A percentile compares a stretch with the other conserved stretches of the same genome.
Conservation (phyloP, 257 asterid genomes). For the Gynochthodes officinalis region DNA sequence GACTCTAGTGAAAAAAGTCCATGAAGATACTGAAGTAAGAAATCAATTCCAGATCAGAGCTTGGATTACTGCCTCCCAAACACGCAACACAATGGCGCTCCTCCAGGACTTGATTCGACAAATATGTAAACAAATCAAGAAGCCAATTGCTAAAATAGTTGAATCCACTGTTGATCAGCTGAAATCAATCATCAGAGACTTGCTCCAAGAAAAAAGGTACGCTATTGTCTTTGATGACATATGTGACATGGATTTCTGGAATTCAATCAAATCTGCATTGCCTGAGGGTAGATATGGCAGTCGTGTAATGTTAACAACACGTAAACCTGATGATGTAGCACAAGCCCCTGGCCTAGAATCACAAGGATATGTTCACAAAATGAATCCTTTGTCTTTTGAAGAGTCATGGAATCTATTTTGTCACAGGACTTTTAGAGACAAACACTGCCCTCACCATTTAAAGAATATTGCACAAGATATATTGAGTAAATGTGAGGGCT, state of each 20-base stretch:
- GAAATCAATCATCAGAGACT: conserved; percentile 1
- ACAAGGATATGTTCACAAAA: conserved; percentile 8
- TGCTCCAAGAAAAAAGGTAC: conserved; percentile 13
- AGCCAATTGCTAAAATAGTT: neutral
- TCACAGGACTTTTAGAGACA: neutral
- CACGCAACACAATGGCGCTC: conserved; percentile 4
- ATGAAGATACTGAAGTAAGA: conserved; percentile 17
- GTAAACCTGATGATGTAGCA: conserved; percentile 12
- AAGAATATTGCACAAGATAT: conserved; percentile 9
- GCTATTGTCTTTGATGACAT: conserved; percentile 30
- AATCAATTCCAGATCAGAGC: conserved; percentile 15
- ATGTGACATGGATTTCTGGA: conserved; percentile 18
- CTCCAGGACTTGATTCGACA: conserved; percentile 15
- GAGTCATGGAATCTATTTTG: conserved; percentile 22
- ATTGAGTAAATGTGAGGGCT: conserved; percentile 23
- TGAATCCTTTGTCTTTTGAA: conserved; percentile 20
- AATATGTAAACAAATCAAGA: neutral
- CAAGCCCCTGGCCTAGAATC: conserved; percentile 8
- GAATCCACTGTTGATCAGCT: conserved; percentile 6
- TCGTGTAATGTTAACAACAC: conserved; percentile 25
- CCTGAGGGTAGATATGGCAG: conserved; percentile 20
- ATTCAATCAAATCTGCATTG: conserved; percentile 16
- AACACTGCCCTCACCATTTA: conserved; percentile 1
- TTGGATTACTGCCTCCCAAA: conserved; percentile 18
- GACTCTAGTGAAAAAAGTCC: conserved; percentile 27